Conservation (phyloP, 768 basidiomycete genomes). For the Leccinum pellstonianum region DNA sequence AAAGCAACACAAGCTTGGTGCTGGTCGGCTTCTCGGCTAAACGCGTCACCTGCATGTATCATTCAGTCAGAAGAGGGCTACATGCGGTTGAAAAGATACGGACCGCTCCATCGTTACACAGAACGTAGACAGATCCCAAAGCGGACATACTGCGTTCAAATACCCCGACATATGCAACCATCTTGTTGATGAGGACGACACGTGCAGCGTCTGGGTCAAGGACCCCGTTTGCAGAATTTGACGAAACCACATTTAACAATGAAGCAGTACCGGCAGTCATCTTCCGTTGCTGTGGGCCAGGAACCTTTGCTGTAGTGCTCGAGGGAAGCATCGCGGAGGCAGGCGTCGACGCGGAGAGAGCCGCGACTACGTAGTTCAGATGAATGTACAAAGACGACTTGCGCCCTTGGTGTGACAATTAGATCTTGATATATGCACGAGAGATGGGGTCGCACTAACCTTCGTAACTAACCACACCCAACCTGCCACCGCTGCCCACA, state of each 20-base stretch:
- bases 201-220: conserved; percentile 64
- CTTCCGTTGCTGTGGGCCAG: conserved; percentile 24
- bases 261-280: conserved; percentile 15
- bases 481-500: conserved; percentile 77
- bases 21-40: too few relatives aligned
- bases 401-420: conserved; percentile 12
- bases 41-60: too few relatives aligned
- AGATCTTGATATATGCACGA: neutral
- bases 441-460: conserved; percentile 44
- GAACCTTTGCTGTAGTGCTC: conserved; percentile 57
- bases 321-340: conserved; percentile 46
- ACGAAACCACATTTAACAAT: neutral
- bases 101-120: too few relatives aligned
- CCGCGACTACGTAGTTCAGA: conserved; percentile 81
- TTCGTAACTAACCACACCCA: conserved; percentile 88
- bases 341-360: conserved; percentile 80
- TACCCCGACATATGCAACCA: conserved; percentile 79
- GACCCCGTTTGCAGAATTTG: conserved; percentile 38
- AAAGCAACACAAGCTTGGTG: too few relatives aligned
- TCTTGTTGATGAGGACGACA: conserved; percentile 87
- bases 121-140: too few relatives aligned
- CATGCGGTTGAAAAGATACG: too few relatives aligned
- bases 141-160: conserved; percentile 64
- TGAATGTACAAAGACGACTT: conserved; percentile 79
- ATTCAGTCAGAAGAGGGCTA: too few relatives aligned